These are phyloP conservation scores for Phytophthora cryptogea DNA, from an alignment of 352 stramenopile species.

Conservation along the genomic window DNA sequence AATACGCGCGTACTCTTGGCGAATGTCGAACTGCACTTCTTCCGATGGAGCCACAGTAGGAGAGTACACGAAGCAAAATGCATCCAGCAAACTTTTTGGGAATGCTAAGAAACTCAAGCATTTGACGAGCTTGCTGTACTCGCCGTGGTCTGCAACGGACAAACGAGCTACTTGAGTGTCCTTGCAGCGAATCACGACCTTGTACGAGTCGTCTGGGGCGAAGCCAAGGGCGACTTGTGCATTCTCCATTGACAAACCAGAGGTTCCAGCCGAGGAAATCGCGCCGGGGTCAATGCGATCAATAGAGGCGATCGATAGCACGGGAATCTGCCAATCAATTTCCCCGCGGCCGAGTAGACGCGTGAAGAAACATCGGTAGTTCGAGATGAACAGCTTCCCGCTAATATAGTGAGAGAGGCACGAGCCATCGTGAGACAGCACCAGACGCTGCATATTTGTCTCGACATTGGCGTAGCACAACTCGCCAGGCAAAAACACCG, in stretches of 20 bases:
- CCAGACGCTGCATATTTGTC: slow-evolving; percentile 66
- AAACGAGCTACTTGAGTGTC: slow-evolving; percentile 71
- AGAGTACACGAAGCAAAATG: slow-evolving; percentile 84
- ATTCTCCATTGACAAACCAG: slow-evolving; percentile 48
- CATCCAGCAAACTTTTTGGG: slow-evolving; percentile 69
- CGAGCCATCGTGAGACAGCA: slow-evolving; percentile 66
- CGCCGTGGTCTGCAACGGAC: slow-evolving; percentile 67
- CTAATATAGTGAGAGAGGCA: slow-evolving; percentile 73
- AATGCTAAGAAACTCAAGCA: slow-evolving; percentile 79
- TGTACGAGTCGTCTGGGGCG: slow-evolving; percentile 54
- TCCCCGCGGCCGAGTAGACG: slow-evolving; percentile 48
- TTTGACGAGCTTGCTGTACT: slow-evolving; percentile 82
- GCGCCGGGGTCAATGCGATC: slow-evolving; percentile 54
- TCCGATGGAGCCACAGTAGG: slow-evolving; percentile 75
- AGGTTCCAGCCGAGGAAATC: slow-evolving; percentile 24
- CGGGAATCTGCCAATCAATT: slow-evolving; percentile 78
- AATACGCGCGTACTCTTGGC: slow-evolving; percentile 78
- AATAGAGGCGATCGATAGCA: slow-evolving; percentile 76
- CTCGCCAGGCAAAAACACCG: slow-evolving; percentile 70
- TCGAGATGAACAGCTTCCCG: slow-evolving; percentile 83
- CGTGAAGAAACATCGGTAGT: slow-evolving; percentile 84
- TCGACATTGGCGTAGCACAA: slow-evolving; percentile 82
- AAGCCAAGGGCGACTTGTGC: slow-evolving; percentile 69
- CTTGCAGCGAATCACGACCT: slow-evolving; percentile 80
- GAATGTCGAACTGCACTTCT: slow-evolving; percentile 79